Evolutionary conservation across 1,284 basidiomycete species (phyloP).

Genomic region (Cronartium quercuum): DNA sequence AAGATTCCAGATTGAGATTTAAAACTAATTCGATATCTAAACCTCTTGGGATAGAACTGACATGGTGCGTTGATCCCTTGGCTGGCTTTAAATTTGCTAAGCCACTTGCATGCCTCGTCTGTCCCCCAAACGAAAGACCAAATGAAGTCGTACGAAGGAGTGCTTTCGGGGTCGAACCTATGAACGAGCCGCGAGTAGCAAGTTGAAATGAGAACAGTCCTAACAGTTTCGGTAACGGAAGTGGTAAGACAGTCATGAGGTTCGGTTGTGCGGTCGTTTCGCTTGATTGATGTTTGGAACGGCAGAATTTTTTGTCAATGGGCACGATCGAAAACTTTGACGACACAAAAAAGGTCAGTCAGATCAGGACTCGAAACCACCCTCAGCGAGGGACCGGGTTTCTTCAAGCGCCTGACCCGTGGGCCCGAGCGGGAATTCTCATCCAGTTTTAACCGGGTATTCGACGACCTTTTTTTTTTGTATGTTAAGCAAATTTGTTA

Average conservation of each 20-base stretch:
- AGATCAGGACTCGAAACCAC: too few species aligned
- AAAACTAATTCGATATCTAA: neutral
- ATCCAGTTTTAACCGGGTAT: too few species aligned
- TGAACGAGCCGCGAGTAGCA: neutral
- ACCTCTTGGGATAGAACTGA: neutral
- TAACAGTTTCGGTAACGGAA: neutral
- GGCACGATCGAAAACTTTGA: too few species aligned
- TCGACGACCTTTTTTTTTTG: too few species aligned
- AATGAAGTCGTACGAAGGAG: neutral
- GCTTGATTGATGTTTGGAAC: too few species aligned
- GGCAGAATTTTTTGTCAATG: too few species aligned
- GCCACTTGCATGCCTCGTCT: neutral
- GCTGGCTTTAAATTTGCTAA: conserved; percentile 32
- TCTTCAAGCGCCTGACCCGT: too few species aligned
- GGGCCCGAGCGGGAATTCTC: too few species aligned
- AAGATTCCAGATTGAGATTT: neutral
- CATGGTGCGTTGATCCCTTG: conserved; percentile 34
- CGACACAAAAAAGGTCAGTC: too few species aligned
- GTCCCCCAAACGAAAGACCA: neutral
- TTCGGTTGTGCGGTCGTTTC: too few species aligned
- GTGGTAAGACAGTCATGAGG: neutral
- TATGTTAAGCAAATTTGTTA: too few species aligned
- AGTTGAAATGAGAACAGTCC: neutral
- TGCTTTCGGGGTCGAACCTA: neutral
- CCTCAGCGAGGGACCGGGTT: too few species aligned